Conservation (phyloP, 108 stramenopile species). For the Skeletonema marinoi region DNA sequence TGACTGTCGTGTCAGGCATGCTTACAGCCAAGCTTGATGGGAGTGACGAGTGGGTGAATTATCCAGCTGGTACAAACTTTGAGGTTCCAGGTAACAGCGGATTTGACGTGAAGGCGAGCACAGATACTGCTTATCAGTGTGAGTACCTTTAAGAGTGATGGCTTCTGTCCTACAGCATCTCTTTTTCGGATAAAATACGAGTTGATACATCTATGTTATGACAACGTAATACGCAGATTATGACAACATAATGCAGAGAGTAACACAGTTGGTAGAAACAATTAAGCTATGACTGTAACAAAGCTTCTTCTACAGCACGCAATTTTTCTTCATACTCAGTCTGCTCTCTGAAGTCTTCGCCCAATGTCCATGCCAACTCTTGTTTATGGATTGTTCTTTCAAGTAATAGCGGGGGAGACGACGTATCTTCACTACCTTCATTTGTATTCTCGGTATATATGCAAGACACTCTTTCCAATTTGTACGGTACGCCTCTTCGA, state of each 20-base stretch:
- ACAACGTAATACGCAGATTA: too few species aligned
- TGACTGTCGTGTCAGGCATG: conserved; percentile 52
- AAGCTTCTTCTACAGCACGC: conserved; percentile 48
- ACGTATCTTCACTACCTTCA: not conserved
- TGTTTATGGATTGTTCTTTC: conserved; percentile 35
- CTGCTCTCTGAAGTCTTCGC: conserved; percentile 53
- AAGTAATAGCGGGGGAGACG: not conserved
- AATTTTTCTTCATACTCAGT: conserved; percentile 56
- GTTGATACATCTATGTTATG: too few species aligned
- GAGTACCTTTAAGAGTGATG: conserved; percentile 16
- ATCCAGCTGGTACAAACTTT: conserved; percentile 49
- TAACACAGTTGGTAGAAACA: not conserved
- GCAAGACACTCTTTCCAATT: conserved; percentile 64
- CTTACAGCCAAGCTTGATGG: conserved; percentile 44
- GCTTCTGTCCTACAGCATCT: not conserved
- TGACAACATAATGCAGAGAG: not conserved
- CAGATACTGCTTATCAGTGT: conserved; percentile 39
- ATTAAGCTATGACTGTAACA: not conserved
- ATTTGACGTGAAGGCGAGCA: conserved; percentile 46
- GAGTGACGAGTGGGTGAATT: conserved; percentile 45
- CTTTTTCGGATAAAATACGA: too few species aligned
- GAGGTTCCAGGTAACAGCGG: conserved; percentile 39
- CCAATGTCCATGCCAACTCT: conserved; percentile 76
- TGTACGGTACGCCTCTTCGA: conserved; percentile 78
- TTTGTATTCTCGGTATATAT: conserved; percentile 5